A percentile compares a stretch with the other conserved stretches of the same genome.
Evolutionary conservation across 164 flowering plant genomes (phyloP).

Genomic region (Vitis rotundifolia): DNA sequence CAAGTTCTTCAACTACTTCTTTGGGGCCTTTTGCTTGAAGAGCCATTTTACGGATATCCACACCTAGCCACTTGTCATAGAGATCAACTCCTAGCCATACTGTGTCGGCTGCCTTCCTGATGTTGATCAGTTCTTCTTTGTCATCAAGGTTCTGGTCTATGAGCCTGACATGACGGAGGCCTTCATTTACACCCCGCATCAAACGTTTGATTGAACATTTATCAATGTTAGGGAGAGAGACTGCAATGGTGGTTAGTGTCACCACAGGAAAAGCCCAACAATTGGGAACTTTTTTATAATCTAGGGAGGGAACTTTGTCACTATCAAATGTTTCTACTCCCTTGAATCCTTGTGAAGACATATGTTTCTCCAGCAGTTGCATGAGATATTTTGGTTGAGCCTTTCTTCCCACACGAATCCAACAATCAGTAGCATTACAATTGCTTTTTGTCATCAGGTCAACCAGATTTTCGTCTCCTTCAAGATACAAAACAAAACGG

Average conservation of each 20-base stretch:
- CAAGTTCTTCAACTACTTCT: slow-evolving; percentile 42
- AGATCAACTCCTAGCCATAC: slow-evolving; percentile 61
- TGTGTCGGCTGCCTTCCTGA: slow-evolving; percentile 50
- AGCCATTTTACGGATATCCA: slow-evolving; percentile 48
- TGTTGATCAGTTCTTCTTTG: slow-evolving; percentile 18
- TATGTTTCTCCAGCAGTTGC: slow-evolving; percentile 37
- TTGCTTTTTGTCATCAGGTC: slow-evolving; percentile 36
- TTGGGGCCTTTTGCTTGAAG: slow-evolving; percentile 26
- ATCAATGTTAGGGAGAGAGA: slow-evolving; percentile 50
- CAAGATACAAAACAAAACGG: slow-evolving; percentile 57
- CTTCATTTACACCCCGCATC: slow-evolving; percentile 38
- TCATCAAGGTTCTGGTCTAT: slow-evolving; percentile 43
- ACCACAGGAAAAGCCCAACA: slow-evolving; percentile 73
- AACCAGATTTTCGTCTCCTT: slow-evolving; percentile 53
- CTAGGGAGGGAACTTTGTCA: slow-evolving; percentile 36
- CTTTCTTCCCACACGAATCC: slow-evolving; percentile 39
- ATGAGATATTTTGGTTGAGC: slow-evolving; percentile 43
- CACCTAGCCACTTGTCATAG: slow-evolving; percentile 45
- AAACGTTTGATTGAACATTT: slow-evolving; percentile 14
- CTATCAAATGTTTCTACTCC: slow-evolving; percentile 55
- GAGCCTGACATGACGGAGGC: slow-evolving; percentile 38
- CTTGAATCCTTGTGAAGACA: slow-evolving; percentile 30
- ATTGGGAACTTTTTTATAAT: slow-evolving; percentile 45
- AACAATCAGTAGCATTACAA: slow-evolving; percentile 35
- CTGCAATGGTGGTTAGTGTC: slow-evolving; percentile 59